phyloP scores from a whole-genome alignment of 2,329 filamentous ascomycete species.

The Fusarium dlaminii region DNA sequence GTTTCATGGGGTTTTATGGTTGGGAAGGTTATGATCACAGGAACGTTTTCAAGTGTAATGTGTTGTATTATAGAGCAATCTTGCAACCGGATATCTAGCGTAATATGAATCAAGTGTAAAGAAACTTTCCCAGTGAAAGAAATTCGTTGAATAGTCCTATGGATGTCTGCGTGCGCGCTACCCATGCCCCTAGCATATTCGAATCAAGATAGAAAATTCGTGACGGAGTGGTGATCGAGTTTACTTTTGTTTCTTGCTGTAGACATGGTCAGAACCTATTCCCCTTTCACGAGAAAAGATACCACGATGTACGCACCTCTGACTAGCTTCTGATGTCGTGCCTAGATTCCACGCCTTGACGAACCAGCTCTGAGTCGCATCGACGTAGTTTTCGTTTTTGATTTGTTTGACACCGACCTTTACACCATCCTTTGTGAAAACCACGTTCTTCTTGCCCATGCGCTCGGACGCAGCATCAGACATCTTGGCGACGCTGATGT shows the following conservation, averaged over 20 bases:
- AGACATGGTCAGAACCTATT: conserved; percentile 13
- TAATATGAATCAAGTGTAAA: background rate
- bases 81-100: background rate
- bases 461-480: conserved; percentile 71
- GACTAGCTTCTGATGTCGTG: conserved; percentile 39
- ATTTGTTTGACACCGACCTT: conserved; percentile 76
- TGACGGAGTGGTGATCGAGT: background rate
- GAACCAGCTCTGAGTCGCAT: conserved; percentile 74
- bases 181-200: background rate
- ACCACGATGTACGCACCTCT: conserved; percentile 21
- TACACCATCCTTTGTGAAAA: conserved; percentile 79
- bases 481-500: conserved; percentile 73
- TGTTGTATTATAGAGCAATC: background rate
- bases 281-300: background rate
- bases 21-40: background rate
- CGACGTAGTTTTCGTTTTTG: conserved; percentile 75
- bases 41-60: background rate
- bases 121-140: background rate
- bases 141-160: background rate
- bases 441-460: conserved; percentile 79
- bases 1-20: background rate
- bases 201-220: background rate
- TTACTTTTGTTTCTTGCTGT: conserved; percentile 41
- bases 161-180: background rate
- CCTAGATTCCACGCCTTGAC: conserved; percentile 73